phyloP scores from a whole-genome alignment of 495 filamentous ascomycete genomes.

The Articulospora tetracladia region DNA sequence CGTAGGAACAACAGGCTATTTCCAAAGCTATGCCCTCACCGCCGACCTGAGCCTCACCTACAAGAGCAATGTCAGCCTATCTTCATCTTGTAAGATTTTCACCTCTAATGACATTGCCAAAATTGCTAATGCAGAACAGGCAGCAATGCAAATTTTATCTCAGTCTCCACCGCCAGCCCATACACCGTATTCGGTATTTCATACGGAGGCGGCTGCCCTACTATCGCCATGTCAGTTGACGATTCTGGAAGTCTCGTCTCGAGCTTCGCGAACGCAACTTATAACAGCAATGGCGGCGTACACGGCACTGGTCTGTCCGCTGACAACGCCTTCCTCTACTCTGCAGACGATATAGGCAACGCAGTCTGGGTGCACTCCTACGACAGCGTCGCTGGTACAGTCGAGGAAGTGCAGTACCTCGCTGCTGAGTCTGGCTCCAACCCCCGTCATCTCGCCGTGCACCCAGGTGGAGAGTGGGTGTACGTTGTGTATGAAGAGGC shows the following conservation, averaged over 20 bases:
- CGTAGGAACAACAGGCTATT: not conserved
- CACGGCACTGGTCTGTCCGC: slow-evolving; percentile 31
- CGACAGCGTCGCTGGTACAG: slow-evolving; percentile 18
- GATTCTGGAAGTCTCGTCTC: slow-evolving; percentile 24
- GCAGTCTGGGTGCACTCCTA: slow-evolving; percentile 32
- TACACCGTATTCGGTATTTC: slow-evolving; percentile 32
- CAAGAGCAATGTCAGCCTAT: not conserved
- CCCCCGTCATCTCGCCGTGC: slow-evolving; percentile 27
- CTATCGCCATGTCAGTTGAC: slow-evolving; percentile 26
- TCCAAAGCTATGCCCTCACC: not conserved
- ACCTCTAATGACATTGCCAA: not conserved
- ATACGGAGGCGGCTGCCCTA: slow-evolving; percentile 26
- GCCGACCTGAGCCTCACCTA: not conserved
- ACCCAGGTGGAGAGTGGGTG: slow-evolving; percentile 27
- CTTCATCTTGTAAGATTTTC: not conserved
- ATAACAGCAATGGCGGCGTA: slow-evolving; percentile 26
- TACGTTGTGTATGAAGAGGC: slow-evolving; percentile 31
- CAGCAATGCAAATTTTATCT: slow-evolving; percentile 28
- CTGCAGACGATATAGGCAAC: slow-evolving; percentile 32
- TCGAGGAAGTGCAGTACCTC: slow-evolving; percentile 9
- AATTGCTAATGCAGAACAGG: not conserved
- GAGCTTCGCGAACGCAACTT: slow-evolving; percentile 27
- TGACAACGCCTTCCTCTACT: slow-evolving; percentile 26
- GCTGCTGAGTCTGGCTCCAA: slow-evolving; percentile 18
- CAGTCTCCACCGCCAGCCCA: slow-evolving; percentile 20